These are phyloP conservation scores for Lophium mytilinum DNA, from an alignment of 495 filamentous ascomycete species.

Conservation along the genomic window DNA sequence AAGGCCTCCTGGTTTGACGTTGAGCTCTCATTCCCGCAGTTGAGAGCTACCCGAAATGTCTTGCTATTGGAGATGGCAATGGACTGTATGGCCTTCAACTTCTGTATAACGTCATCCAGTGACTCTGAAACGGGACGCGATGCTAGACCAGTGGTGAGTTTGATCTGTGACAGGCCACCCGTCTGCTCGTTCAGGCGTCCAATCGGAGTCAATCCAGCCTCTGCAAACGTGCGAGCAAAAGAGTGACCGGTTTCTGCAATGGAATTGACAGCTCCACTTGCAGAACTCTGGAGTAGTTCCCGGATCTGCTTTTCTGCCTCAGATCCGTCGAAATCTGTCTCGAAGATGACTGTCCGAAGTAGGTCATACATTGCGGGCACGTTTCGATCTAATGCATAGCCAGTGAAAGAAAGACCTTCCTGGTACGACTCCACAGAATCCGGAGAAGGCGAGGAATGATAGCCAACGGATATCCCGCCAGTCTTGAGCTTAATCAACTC, in stretches of 20 bases:
- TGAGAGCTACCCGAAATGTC: slow-evolving; percentile 70
- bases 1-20: slow-evolving; percentile 64
- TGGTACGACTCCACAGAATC: slow-evolving; percentile 56
- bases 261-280: slow-evolving; percentile 83
- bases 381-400: slow-evolving; percentile 81
- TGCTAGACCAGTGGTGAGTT: slow-evolving; percentile 68
- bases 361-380: slow-evolving; percentile 86
- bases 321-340: slow-evolving; percentile 81
- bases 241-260: slow-evolving; percentile 82
- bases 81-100: slow-evolving; percentile 78
- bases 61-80: slow-evolving; percentile 57
- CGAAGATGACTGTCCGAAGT: slow-evolving; percentile 65
- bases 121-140: slow-evolving; percentile 48
- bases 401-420: slow-evolving; percentile 76
- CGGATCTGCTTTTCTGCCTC: slow-evolving; percentile 73
- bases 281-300: slow-evolving; percentile 73
- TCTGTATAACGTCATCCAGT: slow-evolving; percentile 67
- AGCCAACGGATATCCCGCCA: slow-evolving; percentile 76
- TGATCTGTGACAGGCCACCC: slow-evolving; percentile 75
- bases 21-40: slow-evolving; percentile 66
- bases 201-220: slow-evolving; percentile 65
- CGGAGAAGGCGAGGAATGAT: slow-evolving; percentile 69
- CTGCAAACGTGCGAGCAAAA: slow-evolving; percentile 74
- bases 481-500: slow-evolving; percentile 94
- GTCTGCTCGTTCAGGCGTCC: slow-evolving; percentile 71